phyloP scores from a whole-genome alignment of 495 filamentous ascomycete species.

The Aspergillus bridgeri region DNA sequence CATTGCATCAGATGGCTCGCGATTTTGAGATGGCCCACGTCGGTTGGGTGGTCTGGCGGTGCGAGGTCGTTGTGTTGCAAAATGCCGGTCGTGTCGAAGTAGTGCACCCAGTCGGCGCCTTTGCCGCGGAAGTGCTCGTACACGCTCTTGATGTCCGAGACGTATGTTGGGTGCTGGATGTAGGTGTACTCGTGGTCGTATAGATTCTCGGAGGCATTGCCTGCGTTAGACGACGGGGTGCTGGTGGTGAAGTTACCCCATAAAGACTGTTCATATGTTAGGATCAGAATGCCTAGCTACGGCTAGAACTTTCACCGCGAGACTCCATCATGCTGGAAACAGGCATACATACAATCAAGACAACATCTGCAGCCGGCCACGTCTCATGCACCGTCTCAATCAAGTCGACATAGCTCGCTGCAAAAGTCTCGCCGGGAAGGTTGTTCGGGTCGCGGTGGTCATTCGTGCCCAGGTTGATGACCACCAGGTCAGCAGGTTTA shows the following conservation, averaged over 20 bases:
- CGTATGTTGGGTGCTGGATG: slow-evolving; percentile 43
- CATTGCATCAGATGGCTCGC: slow-evolving; percentile 64
- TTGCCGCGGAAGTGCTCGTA: slow-evolving; percentile 46
- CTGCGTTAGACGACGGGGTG: no score
- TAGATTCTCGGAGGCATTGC: no score
- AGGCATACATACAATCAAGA: slow-evolving; percentile 60
- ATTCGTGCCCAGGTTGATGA: slow-evolving; percentile 69
- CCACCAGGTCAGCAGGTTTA: slow-evolving; percentile 59
- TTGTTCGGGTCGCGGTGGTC: slow-evolving; percentile 60
- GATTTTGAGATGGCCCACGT: slow-evolving; percentile 65
- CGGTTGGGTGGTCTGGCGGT: slow-evolving; percentile 61
- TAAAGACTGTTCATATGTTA: slow-evolving; percentile 44
- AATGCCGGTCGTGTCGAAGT: slow-evolving; percentile 65
- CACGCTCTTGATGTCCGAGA: slow-evolving; percentile 52
- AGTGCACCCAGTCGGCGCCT: slow-evolving; percentile 54
- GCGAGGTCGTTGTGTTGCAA: slow-evolving; percentile 68
- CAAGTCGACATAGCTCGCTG: slow-evolving; percentile 53
- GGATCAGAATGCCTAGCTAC: no score
- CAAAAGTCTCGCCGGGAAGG: slow-evolving; percentile 51
- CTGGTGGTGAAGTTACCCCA: slow-evolving; percentile 53
- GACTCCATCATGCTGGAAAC: no score
- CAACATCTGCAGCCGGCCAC: slow-evolving; percentile 59
- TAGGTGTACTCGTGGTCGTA: slow-evolving; percentile 51
- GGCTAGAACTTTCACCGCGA: no score
- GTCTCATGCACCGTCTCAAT: slow-evolving; percentile 58